These are phyloP conservation scores for Seiridium cupressi DNA, from an alignment of 2,329 filamentous ascomycete genomes.

Conservation along the genomic window DNA sequence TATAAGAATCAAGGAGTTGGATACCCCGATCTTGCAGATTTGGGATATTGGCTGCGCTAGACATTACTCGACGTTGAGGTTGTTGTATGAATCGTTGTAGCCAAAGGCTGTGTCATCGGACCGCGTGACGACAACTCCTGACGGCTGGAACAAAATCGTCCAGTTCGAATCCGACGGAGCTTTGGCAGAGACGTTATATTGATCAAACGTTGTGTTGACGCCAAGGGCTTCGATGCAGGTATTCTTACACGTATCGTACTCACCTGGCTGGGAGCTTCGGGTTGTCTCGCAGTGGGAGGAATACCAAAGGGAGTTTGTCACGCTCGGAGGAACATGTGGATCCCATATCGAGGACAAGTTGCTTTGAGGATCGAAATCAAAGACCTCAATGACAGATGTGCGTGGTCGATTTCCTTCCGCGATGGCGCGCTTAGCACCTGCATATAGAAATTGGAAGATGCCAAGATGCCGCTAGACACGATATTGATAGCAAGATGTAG, in stretches of 20 bases:
- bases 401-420: constrained; percentile 27
- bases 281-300: neutral
- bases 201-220: neutral
- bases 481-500: constrained; percentile 9
- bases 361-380: neutral
- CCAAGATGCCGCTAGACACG: constrained; percentile 4
- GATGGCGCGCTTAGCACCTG: constrained; percentile 13
- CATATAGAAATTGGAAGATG: constrained; percentile 17
- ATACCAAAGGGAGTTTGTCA: neutral
- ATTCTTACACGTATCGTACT: neutral
- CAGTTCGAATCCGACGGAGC: neutral
- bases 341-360: neutral
- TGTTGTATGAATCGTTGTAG: neutral
- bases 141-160: neutral
- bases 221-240: neutral
- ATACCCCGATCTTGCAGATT: neutral
- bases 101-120: neutral
- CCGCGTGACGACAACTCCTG: neutral
- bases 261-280: neutral
- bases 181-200: neutral
- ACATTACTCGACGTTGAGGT: neutral
- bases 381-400: constrained; percentile 32
- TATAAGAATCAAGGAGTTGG: neutral
- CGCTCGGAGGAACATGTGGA: neutral
- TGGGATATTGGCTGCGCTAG: neutral